Evolutionary conservation across 2,329 filamentous ascomycete species (phyloP).

Genomic region (Fusarium nygamai): DNA sequence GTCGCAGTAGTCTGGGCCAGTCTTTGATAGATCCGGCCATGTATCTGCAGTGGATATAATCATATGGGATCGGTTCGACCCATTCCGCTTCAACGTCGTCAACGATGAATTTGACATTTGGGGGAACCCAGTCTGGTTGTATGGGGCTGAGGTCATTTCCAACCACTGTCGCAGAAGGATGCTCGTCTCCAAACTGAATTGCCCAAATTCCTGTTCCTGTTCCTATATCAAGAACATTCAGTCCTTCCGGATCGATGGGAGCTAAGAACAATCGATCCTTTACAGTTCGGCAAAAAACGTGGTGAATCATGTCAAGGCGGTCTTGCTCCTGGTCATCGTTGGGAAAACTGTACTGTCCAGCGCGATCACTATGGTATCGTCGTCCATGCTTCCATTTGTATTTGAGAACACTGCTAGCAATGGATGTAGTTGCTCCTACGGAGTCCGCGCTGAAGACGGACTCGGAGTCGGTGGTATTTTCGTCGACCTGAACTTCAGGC

Average conservation of each 20-base stretch:
- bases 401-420: constrained; percentile 19
- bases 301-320: constrained; percentile 52
- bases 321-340: constrained; percentile 53
- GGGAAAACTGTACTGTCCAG: constrained; percentile 50
- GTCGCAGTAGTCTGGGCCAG: constrained; percentile 40
- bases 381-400: constrained; percentile 50
- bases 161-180: constrained; percentile 49
- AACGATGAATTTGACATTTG: constrained; percentile 67
- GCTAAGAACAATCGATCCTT: constrained; percentile 50
- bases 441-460: neutral
- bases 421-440: neutral
- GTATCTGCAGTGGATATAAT: constrained; percentile 50
- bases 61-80: constrained; percentile 46
- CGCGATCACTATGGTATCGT: constrained; percentile 52
- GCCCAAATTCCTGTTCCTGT: constrained; percentile 61
- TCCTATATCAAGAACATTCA: constrained; percentile 56
- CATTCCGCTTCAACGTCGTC: constrained; percentile 69
- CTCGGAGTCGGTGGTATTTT: neutral
- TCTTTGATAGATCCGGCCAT: constrained; percentile 49
- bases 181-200: constrained; percentile 53
- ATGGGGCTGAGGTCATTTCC: constrained; percentile 56
- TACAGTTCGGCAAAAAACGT: constrained; percentile 47
- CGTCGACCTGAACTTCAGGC: constrained; percentile 25
- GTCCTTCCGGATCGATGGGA: constrained; percentile 50
- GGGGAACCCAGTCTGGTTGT: constrained; percentile 60